Percentiles rank a stretch among this genome's conserved stretches.
Conservation (phyloP, 1,139 yeast species). For the Magnusiomyces ingens region DNA sequence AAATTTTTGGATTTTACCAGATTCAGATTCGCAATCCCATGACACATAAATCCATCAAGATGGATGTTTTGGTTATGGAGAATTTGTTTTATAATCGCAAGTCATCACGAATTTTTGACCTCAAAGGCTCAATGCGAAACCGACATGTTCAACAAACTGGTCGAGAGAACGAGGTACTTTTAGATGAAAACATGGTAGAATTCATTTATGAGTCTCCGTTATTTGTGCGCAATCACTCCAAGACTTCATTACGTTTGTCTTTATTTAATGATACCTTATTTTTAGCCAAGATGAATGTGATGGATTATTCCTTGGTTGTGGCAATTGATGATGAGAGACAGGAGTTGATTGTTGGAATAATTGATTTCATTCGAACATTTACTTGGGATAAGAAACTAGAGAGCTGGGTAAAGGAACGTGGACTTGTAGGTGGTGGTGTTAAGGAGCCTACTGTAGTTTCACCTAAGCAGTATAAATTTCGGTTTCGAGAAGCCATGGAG, state of each 20-base stretch:
- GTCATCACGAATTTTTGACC: slow-evolving; percentile 82
- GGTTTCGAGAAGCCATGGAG: slow-evolving; percentile 98
- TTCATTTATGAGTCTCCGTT: slow-evolving; percentile 93
- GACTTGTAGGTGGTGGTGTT: slow-evolving; percentile 76
- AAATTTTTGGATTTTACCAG: slow-evolving; percentile 92
- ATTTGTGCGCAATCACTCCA: slow-evolving; percentile 89
- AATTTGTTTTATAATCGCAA: slow-evolving; percentile 81
- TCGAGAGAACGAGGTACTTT: slow-evolving; percentile 82
- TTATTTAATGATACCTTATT: slow-evolving; percentile 92
- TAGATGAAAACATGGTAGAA: slow-evolving; percentile 98
- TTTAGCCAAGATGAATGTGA: slow-evolving; percentile 93
- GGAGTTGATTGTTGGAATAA: slow-evolving; percentile 83
- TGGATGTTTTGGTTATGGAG: slow-evolving; percentile 95
- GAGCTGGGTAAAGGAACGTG: slow-evolving; percentile 96
- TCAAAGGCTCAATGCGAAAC: slow-evolving; percentile 97
- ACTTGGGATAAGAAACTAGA: slow-evolving; percentile 99
- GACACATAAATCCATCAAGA: slow-evolving; percentile 68
- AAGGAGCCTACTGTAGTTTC: slow-evolving; percentile 96
- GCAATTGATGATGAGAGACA: slow-evolving; percentile 74
- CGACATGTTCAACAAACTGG: slow-evolving; percentile 97
- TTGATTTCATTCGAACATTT: slow-evolving; percentile 90
- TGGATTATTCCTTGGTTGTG: slow-evolving; percentile 94
- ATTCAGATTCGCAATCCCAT: slow-evolving; percentile 75
- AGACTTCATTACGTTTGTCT: slow-evolving; percentile 76
- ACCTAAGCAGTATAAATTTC: slow-evolving; percentile 86